These are phyloP conservation scores for Plasmodium cynomolgi DNA, from an alignment of 169 alveolate genomes.

Conservation along the genomic window DNA sequence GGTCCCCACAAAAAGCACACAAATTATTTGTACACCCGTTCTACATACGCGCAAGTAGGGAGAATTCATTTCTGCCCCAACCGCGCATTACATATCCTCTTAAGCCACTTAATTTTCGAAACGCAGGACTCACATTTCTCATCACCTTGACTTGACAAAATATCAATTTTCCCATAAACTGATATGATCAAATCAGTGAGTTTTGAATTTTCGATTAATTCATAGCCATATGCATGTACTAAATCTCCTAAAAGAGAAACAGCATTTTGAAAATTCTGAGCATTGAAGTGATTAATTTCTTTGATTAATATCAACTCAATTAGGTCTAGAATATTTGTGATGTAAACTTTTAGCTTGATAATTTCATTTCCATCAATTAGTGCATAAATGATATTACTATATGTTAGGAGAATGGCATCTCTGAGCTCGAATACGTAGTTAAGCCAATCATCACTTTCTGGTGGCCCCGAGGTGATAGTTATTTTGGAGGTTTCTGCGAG, in stretches of 20 bases:
- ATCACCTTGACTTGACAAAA: constrained; percentile 73
- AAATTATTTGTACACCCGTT: background rate
- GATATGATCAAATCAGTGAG: constrained; percentile 71
- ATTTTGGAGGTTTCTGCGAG: constrained; percentile 91
- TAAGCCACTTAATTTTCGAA: constrained; percentile 73
- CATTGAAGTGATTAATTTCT: constrained; percentile 75
- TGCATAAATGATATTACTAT: constrained; percentile 91
- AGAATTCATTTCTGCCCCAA: constrained; percentile 36
- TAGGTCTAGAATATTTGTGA: constrained; percentile 87
- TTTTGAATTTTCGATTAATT: constrained; percentile 62
- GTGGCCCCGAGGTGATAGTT: constrained; percentile 89
- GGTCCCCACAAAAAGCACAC: background rate
- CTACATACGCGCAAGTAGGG: background rate
- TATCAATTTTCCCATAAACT: constrained; percentile 75
- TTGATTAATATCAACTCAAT: constrained; percentile 84
- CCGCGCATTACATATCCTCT: constrained; percentile 67
- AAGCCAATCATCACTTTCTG: constrained; percentile 92
- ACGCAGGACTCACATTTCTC: constrained; percentile 74
- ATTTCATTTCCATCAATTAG: constrained; percentile 88
- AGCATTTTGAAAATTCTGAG: constrained; percentile 63
- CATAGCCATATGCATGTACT: constrained; percentile 75
- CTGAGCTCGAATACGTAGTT: constrained; percentile 91
- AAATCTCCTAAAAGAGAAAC: constrained; percentile 76
- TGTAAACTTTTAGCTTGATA: constrained; percentile 83
- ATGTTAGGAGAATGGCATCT: constrained; percentile 90